Percentiles rank a stretch among this genome's conserved stretches.
Conservation (phyloP, 1,139 yeast genomes). For the Pichia sp. region DNA sequence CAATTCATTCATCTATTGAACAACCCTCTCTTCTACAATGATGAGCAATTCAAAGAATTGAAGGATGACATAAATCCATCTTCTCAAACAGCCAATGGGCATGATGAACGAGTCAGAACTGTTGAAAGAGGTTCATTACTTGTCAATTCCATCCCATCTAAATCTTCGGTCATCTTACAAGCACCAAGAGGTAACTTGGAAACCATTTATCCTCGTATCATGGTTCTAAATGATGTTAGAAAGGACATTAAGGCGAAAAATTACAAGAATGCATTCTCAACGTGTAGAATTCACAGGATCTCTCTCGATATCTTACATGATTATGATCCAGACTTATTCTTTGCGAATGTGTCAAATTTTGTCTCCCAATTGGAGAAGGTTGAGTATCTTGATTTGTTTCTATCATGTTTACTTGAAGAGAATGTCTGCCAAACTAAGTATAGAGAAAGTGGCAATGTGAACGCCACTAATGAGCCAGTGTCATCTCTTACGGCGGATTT, state of each 20-base stretch:
- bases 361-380: slow-evolving; percentile 62
- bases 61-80: slow-evolving; percentile 12
- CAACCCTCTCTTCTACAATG: slow-evolving; percentile 17
- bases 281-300: slow-evolving; percentile 87
- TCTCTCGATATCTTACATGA: slow-evolving; percentile 88
- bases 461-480: slow-evolving; percentile 17
- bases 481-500: slow-evolving; percentile 2
- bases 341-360: slow-evolving; percentile 57
- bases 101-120: slow-evolving; percentile 80
- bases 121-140: slow-evolving; percentile 87
- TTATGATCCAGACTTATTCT: slow-evolving; percentile 66
- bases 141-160: slow-evolving; percentile 76
- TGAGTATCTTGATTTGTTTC: slow-evolving; percentile 78
- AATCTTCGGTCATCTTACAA: slow-evolving; percentile 76
- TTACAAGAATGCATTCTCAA: slow-evolving; percentile 65
- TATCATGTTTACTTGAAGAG: slow-evolving; percentile 80
- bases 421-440: slow-evolving; percentile 83
- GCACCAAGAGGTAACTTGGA: slow-evolving; percentile 97
- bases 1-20: slow-evolving; percentile 68
- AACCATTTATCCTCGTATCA: slow-evolving; percentile 86
- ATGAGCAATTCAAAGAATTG: slow-evolving; percentile 19
- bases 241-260: slow-evolving; percentile 49
- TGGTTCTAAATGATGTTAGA: slow-evolving; percentile 83
- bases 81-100: too few species aligned
- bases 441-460: slow-evolving; percentile 48